Percentiles rank a stretch among this genome's conserved stretches.
Conservation (phyloP, 2,329 filamentous ascomycete genomes). For the Fusarium bulbicola region DNA sequence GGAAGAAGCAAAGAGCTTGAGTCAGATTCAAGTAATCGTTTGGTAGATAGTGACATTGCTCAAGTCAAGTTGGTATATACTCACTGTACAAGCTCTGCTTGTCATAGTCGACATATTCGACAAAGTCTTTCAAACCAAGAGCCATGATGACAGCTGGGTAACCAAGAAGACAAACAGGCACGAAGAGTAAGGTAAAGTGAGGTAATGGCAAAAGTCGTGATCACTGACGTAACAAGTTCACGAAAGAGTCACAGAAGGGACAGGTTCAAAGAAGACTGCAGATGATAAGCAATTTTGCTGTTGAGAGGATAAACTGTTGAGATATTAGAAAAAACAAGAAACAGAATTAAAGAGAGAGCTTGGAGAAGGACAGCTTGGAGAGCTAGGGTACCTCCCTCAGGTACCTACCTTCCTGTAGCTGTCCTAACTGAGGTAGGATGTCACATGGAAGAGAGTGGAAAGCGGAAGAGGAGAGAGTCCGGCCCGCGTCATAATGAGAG, state of each 20-base stretch:
- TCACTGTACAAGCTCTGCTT: constrained; percentile 73
- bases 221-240: constrained; percentile 35
- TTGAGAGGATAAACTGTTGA: constrained; percentile 4
- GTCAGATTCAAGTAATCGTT: constrained; percentile 25
- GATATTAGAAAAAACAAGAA: background rate
- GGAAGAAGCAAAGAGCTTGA: constrained; percentile 6
- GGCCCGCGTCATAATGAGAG: constrained; percentile 25
- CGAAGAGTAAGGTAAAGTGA: constrained; percentile 2
- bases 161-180: background rate
- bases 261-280: background rate
- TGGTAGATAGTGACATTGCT: background rate
- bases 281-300: background rate
- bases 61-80: constrained; percentile 43
- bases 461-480: constrained; percentile 23
- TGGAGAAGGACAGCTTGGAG: constrained; percentile 5
- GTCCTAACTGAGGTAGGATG: background rate
- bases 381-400: constrained; percentile 5
- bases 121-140: constrained; percentile 52
- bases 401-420: background rate
- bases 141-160: constrained; percentile 48
- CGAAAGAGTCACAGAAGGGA: constrained; percentile 15
- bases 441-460: constrained; percentile 38
- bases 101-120: constrained; percentile 74
- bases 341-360: background rate
- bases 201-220: background rate